phyloP scores from a whole-genome alignment of 1,284 basidiomycete species.

The Ceratobasidium sp. region DNA sequence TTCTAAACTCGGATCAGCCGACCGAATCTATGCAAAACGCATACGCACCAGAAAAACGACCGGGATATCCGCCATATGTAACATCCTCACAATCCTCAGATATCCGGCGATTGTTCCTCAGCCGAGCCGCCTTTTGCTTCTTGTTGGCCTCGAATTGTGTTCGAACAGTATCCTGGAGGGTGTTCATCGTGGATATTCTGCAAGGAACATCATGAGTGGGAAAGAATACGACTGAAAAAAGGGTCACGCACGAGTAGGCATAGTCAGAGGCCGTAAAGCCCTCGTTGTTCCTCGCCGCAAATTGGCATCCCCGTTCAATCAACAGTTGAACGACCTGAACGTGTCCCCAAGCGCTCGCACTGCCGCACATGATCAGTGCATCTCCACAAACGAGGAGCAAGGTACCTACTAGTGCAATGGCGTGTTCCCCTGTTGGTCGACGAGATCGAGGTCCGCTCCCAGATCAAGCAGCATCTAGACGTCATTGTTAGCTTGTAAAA shows the following conservation, averaged over 20 bases:
- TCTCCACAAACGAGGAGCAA: not conserved
- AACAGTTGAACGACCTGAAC: slow-evolving; percentile 84
- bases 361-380: slow-evolving; percentile 47
- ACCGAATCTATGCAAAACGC: slow-evolving; percentile 1
- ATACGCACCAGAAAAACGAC: slow-evolving; percentile 13
- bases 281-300: slow-evolving; percentile 81
- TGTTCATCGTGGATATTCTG: slow-evolving; percentile 72
- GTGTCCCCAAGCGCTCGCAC: slow-evolving; percentile 85
- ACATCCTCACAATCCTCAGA: slow-evolving; percentile 39
- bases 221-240: slow-evolving; percentile 31
- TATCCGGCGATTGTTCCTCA: slow-evolving; percentile 45
- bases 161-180: slow-evolving; percentile 76
- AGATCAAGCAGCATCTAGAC: slow-evolving; percentile 83
- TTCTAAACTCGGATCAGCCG: slow-evolving; percentile 5
- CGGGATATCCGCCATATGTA: slow-evolving; percentile 9
- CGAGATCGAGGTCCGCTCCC: slow-evolving; percentile 84
- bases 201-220: slow-evolving; percentile 10
- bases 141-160: slow-evolving; percentile 77
- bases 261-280: slow-evolving; percentile 92
- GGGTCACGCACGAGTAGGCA: slow-evolving; percentile 77
- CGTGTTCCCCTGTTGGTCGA: slow-evolving; percentile 90
- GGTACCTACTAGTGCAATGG: slow-evolving; percentile 85
- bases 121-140: slow-evolving; percentile 44
- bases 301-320: slow-evolving; percentile 87
- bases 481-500: not conserved